Conservation (phyloP, 805 yeast genomes). For the Ogataea sp. region DNA sequence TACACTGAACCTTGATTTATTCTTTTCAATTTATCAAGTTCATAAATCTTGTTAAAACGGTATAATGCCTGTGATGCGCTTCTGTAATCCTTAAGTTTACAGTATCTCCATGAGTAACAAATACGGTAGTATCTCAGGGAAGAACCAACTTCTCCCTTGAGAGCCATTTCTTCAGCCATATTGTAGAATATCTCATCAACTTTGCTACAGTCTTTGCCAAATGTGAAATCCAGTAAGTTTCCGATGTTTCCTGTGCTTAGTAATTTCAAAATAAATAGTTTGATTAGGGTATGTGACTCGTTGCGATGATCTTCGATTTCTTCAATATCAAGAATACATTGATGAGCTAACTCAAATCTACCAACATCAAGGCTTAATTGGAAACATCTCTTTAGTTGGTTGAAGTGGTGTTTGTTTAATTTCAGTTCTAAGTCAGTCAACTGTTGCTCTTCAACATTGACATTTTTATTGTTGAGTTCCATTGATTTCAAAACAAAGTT, state of each 20-base stretch:
- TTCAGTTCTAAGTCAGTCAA: too few species aligned
- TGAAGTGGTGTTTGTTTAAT: constrained; percentile 10
- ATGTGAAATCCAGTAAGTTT: constrained; percentile 32
- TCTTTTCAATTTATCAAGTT: background rate
- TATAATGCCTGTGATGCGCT: constrained; percentile 38
- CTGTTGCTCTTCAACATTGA: constrained; percentile 13
- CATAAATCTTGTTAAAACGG: constrained; percentile 22
- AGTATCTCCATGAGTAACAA: constrained; percentile 42
- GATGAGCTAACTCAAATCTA: constrained; percentile 22
- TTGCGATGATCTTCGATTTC: constrained; percentile 8
- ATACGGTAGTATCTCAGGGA: constrained; percentile 39
- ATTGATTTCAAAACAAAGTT: constrained; percentile 20
- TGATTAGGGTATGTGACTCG: constrained; percentile 12
- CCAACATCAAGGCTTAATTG: constrained; percentile 21
- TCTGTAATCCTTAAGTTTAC: constrained; percentile 38
- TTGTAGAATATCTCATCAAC: constrained; percentile 35
- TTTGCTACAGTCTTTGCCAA: constrained; percentile 31
- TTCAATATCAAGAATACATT: constrained; percentile 19
- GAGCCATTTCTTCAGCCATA: constrained; percentile 18
- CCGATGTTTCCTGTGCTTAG: constrained; percentile 31
- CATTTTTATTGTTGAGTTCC: constrained; percentile 1
- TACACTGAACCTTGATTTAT: background rate
- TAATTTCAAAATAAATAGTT: constrained; percentile 29
- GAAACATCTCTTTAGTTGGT: constrained; percentile 14
- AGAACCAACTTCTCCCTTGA: constrained; percentile 19